Conservation (phyloP, 2,329 filamentous ascomycete species). For the Trichoderma citrinoviride region DNA sequence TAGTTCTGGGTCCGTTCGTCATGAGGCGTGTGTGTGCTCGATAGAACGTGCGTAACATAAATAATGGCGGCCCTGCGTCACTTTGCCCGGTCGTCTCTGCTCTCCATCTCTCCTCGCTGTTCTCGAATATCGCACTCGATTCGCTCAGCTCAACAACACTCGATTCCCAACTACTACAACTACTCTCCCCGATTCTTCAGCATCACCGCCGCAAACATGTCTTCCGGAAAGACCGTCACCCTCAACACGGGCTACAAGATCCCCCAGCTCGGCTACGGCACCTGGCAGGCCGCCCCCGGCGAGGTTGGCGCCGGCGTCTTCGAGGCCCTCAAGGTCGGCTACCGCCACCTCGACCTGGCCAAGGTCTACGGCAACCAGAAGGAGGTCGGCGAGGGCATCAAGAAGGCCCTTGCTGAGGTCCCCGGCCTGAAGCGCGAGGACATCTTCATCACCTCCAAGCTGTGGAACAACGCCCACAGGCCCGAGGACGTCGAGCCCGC, state of each 20-base stretch:
- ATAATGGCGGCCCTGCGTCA: constrained; percentile 14
- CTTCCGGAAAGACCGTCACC: constrained; percentile 54
- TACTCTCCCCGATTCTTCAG: background rate
- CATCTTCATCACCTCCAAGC: constrained; percentile 56
- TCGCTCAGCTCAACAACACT: background rate
- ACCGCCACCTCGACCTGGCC: constrained; percentile 58
- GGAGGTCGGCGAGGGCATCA: constrained; percentile 57
- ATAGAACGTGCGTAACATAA: background rate
- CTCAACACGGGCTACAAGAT: constrained; percentile 66
- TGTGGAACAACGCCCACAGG: constrained; percentile 59
- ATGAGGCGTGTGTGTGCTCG: background rate
- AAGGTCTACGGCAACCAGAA: constrained; percentile 63
- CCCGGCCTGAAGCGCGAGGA: constrained; percentile 49
- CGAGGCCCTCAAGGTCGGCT: constrained; percentile 60
- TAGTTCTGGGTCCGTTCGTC: no score
- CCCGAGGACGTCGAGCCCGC: constrained; percentile 58
- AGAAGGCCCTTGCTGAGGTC: constrained; percentile 44
- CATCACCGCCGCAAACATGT: constrained; percentile 44
- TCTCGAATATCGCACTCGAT: background rate
- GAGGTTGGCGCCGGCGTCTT: constrained; percentile 64
- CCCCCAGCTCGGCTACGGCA: constrained; percentile 58
- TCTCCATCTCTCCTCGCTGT: constrained; percentile 4
- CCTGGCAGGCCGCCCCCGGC: constrained; percentile 65
- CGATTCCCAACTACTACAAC: background rate
- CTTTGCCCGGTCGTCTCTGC: constrained; percentile 1